Evolutionary conservation across 2,329 filamentous ascomycete species (phyloP).

Genomic region (Penicillium paneum): DNA sequence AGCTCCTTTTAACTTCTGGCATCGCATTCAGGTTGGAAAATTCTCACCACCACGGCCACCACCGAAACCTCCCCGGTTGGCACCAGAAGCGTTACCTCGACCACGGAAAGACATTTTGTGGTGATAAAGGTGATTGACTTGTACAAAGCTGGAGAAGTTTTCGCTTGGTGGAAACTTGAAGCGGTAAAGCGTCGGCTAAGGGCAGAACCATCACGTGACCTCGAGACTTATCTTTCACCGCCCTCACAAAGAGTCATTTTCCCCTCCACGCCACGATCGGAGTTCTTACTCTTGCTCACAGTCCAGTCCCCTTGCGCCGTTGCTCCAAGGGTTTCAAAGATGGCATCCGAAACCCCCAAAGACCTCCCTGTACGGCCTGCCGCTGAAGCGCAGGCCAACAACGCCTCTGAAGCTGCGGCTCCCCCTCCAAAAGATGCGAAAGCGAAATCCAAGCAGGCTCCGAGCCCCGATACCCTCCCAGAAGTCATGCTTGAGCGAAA

Average conservation of each 20-base stretch:
- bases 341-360: constrained; percentile 37
- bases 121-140: constrained; percentile 28
- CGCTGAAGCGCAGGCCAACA: constrained; percentile 26
- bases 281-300: constrained; percentile 14
- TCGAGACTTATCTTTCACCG: constrained; percentile 35
- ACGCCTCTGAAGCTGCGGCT: constrained; percentile 24
- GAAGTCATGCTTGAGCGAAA: constrained; percentile 81
- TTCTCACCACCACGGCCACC: constrained; percentile 43
- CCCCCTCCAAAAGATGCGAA: constrained; percentile 36
- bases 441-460: constrained; percentile 19
- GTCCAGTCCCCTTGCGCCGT: constrained; percentile 22
- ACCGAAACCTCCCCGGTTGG: constrained; percentile 50
- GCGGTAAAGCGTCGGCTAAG: constrained; percentile 41
- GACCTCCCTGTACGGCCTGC: constrained; percentile 38
- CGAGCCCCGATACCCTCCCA: constrained; percentile 51
- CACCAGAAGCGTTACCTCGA: constrained; percentile 50
- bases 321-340: constrained; percentile 18
- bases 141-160: constrained; percentile 36
- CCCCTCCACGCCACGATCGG: constrained; percentile 19
- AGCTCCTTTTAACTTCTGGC: constrained; percentile 20
- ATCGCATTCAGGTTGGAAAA: background rate
- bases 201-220: constrained; percentile 31
- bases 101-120: constrained; percentile 63
- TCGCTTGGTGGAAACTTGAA: constrained; percentile 46
- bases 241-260: constrained; percentile 26